These are phyloP conservation scores for Cercospora zeina DNA, from an alignment of 2,329 filamentous ascomycete species.

Conservation along the genomic window DNA sequence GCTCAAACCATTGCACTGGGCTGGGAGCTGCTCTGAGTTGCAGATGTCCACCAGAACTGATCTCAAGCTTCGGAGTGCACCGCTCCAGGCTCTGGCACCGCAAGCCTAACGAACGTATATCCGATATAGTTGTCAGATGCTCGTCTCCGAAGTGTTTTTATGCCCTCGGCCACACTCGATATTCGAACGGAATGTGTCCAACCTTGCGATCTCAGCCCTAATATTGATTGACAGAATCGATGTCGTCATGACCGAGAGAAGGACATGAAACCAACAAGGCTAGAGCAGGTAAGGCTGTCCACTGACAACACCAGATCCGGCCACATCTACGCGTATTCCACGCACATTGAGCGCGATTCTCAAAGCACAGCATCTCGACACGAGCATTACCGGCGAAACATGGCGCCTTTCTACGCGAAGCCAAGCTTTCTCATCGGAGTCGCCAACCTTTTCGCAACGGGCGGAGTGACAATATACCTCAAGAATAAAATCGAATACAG, in stretches of 20 bases:
- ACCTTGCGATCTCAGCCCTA: background rate
- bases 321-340: background rate
- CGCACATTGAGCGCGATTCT: background rate
- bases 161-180: background rate
- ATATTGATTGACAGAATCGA: slow-evolving; percentile 7
- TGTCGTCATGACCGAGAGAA: slow-evolving; percentile 10
- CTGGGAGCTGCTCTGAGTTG: too few species aligned
- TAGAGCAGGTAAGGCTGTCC: background rate
- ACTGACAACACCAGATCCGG: background rate
- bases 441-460: slow-evolving; percentile 24
- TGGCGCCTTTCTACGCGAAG: slow-evolving; percentile 12
- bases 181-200: too few species aligned
- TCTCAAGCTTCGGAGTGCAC: too few species aligned
- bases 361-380: background rate
- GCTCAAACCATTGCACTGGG: too few species aligned
- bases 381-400: background rate
- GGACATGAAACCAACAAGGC: background rate
- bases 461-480: slow-evolving; percentile 25
- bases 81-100: too few species aligned
- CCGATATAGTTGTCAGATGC: too few species aligned
- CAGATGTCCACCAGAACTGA: too few species aligned
- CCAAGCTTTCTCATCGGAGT: slow-evolving; percentile 12
- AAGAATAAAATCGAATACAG: slow-evolving; percentile 41
- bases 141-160: too few species aligned
- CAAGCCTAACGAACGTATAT: too few species aligned